Percentiles rank a stretch among this genome's conserved stretches.
Evolutionary conservation across 148 eudicot genomes (phyloP).

Genomic region (Nepenthes gracilis): DNA sequence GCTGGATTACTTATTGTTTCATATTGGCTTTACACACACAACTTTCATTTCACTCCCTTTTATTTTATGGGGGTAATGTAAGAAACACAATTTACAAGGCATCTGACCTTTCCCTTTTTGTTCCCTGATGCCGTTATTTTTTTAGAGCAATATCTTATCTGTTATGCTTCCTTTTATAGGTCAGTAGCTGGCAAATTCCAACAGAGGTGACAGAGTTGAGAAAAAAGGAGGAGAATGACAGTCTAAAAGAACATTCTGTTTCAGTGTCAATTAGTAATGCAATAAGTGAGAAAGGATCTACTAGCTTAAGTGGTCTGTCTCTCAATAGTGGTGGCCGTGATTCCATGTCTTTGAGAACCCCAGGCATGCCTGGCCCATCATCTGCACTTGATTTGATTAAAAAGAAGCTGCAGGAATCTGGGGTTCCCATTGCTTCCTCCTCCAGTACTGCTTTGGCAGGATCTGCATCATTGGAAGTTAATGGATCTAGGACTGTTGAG

Average conservation of each 20-base stretch:
- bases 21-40: too few species aligned
- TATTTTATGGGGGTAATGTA: too few species aligned
- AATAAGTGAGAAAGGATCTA: conserved; percentile 48
- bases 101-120: too few species aligned
- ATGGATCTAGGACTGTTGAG: conserved; percentile 65
- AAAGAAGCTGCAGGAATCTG: conserved; percentile 91
- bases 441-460: conserved; percentile 37
- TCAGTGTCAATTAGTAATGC: conserved; percentile 34
- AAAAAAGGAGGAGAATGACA: conserved; percentile 59
- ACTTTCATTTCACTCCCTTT: too few species aligned
- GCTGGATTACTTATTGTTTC: too few species aligned
- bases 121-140: too few species aligned
- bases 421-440: conserved; percentile 57
- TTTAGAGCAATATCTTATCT: neutral
- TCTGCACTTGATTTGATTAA: conserved; percentile 93
- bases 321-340: conserved; percentile 90
- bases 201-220: conserved; percentile 62
- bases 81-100: too few species aligned
- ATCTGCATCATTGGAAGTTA: conserved; percentile 32
- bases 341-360: conserved; percentile 48
- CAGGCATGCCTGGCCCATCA: conserved; percentile 44
- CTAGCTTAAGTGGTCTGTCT: conserved; percentile 81
- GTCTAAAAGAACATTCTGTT: conserved; percentile 32
- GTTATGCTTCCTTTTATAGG: conserved; percentile 21
- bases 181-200: conserved; percentile 97